These are phyloP conservation scores for Globisporangium apiculatum DNA, from an alignment of 352 stramenopile genomes.

Conservation along the genomic window DNA sequence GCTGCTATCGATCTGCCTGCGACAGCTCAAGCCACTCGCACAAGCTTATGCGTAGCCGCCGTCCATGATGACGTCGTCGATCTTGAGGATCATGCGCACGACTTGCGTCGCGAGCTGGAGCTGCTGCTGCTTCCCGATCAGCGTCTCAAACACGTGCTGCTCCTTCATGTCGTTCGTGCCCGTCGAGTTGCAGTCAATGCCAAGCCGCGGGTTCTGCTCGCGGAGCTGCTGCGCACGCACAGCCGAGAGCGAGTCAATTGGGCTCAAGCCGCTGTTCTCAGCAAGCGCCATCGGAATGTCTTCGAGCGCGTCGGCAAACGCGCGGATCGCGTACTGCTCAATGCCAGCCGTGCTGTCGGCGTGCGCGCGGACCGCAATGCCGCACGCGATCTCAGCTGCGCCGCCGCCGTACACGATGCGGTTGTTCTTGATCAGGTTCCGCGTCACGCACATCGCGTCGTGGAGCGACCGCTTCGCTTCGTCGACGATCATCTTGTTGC, in stretches of 20 bases:
- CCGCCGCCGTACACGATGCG: conserved; percentile 98
- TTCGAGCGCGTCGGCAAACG: conserved; percentile 98
- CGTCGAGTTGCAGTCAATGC: conserved; percentile 94
- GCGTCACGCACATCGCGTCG: conserved; percentile 99
- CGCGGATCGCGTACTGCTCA: conserved; percentile 97
- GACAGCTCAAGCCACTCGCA: too few species aligned
- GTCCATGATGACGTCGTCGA: conserved; percentile 98
- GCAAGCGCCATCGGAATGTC: conserved; percentile 99
- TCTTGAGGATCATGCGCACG: conserved; percentile 99
- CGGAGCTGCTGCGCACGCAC: conserved; percentile 93
- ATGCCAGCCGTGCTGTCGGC: conserved; percentile 82
- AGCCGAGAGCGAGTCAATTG: conserved; percentile 97
- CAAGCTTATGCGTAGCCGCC: conserved; percentile 78
- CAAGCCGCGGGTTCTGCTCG: conserved; percentile 94
- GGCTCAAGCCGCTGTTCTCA: conserved; percentile 97
- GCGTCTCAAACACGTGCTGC: conserved; percentile 98
- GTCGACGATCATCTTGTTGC: conserved; percentile 99
- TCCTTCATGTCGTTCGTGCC: conserved; percentile 97
- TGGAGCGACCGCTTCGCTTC: conserved; percentile 99
- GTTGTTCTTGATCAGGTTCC: conserved; percentile 99
- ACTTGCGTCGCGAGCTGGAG: conserved; percentile 98
- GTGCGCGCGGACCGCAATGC: conserved; percentile 90
- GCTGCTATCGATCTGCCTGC: too few species aligned
- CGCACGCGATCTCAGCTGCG: conserved; percentile 96
- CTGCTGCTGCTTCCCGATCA: conserved; percentile 99